Evolutionary conservation across 352 stramenopile species (phyloP), one percentile per base, ranked within the genome.

Genomic region (Phytophthora lateralis): DNA sequence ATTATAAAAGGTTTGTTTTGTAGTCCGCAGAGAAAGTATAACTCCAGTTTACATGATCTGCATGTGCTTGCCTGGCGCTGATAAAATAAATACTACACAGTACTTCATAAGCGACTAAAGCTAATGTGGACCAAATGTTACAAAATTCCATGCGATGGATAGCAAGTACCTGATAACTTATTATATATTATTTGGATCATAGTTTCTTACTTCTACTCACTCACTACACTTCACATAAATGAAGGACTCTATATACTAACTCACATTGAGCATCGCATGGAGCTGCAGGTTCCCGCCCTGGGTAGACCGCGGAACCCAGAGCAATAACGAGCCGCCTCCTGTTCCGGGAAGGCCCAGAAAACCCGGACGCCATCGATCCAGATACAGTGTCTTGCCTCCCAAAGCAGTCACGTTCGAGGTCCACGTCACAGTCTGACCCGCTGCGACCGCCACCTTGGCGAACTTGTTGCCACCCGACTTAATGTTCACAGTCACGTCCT

Each of bases 401-500:
- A 78, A 48, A 26, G 46, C 48, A 12, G 52, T 64, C 29, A 81
- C 41, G 18, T 63, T 75, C 18, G 65, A 70, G 26, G 11, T 65
- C 73, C 73, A 81, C 5, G 59, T 66, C n/a, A 75, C 66, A 3
- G 43, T 76, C 35, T 69, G 35, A n/a, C 69, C 69, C 10, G 65
- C 37, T 4, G 57, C 30, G n/a, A 81, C 54, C 7, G 18, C 24
- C 20, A 81, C 71, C 55, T 78, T 30, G 41, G 58, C 63, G 15
- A 75, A 46, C 11, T 63, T 56, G 12, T 58, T 32, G 17, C 73
- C 73, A 8, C 56, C 69, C 29, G 73, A 81, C n/a, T 76, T 69
- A 21, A 81, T 81, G 17, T 81, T 69, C 7, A 81, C 66, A 10
- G 43, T 75, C 15, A 81, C 69, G 26, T 81, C 66, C 42, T 72